A percentile compares a stretch with the other conserved stretches of the same genome.
These are phyloP conservation scores for Odonthalia washingtoniensis DNA, from an alignment of 31 red algal species.

Conservation along the genomic window DNA sequence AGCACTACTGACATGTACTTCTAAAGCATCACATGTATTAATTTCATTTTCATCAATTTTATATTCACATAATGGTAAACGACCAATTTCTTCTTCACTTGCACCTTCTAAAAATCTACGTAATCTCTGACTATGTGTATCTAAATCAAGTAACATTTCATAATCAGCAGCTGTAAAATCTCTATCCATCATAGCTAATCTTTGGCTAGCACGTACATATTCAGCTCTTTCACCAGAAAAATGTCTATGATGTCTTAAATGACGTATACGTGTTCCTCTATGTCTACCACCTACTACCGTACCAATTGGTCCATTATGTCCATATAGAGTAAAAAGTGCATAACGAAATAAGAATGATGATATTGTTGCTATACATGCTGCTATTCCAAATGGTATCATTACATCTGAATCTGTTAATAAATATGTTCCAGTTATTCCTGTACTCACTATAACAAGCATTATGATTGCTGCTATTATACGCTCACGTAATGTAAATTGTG, in stretches of 20 bases:
- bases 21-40: neutral
- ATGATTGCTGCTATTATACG: slow-evolving; percentile 66
- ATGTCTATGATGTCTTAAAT: slow-evolving; percentile 67
- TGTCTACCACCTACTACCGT: neutral
- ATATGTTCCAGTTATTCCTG: slow-evolving; percentile 60
- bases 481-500: slow-evolving; percentile 38
- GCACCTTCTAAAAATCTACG: slow-evolving; percentile 90
- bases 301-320: no score
- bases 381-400: slow-evolving; percentile 64
- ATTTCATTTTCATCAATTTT: slow-evolving; percentile 21
- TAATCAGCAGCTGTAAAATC: slow-evolving; percentile 97
- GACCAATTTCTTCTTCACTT: slow-evolving; percentile 72
- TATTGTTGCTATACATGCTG: slow-evolving; percentile 71
- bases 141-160: slow-evolving; percentile 94
- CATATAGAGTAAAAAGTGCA: slow-evolving; percentile 47
- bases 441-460: slow-evolving; percentile 61
- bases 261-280: slow-evolving; percentile 39
- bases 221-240: slow-evolving; percentile 79
- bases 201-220: slow-evolving; percentile 84
- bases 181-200: slow-evolving; percentile 90
- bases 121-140: slow-evolving; percentile 84
- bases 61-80: slow-evolving; percentile 71
- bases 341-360: slow-evolving; percentile 67
- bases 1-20: neutral
- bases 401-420: slow-evolving; percentile 64